Conservation (phyloP, 768 basidiomycete species). For the Mycena metata region DNA sequence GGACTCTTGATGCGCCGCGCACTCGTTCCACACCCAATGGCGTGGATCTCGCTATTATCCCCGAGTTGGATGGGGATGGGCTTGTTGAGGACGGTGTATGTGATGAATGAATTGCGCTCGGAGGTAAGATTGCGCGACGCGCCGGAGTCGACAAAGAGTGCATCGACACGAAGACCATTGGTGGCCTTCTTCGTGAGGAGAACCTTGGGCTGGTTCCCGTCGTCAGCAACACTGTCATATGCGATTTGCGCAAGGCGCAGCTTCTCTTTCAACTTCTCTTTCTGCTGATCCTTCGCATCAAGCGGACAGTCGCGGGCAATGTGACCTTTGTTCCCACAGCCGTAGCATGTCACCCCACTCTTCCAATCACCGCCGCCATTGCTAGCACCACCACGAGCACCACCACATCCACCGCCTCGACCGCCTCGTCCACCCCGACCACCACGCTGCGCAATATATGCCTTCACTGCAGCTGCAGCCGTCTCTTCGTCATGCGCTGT, state of each 20-base stretch:
- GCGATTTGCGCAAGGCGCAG: background rate
- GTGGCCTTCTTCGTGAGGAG: constrained; percentile 8
- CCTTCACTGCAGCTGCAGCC: too few species aligned
- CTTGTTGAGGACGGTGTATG: background rate
- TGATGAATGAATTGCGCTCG: background rate
- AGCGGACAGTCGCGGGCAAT: background rate
- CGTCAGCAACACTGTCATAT: background rate
- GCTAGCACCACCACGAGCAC: background rate
- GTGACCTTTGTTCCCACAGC: background rate
- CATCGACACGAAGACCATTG: background rate
- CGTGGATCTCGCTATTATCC: background rate
- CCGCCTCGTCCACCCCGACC: too few species aligned
- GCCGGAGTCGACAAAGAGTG: background rate
- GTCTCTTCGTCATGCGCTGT: too few species aligned
- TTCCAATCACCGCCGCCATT: background rate
- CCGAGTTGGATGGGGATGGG: constrained; percentile 7
- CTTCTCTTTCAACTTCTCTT: too few species aligned
- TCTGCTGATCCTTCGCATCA: background rate
- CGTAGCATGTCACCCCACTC: background rate
- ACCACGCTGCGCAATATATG: too few species aligned
- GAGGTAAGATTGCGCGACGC: background rate
- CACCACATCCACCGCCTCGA: too few species aligned
- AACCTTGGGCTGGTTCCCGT: background rate
- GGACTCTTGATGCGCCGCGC: background rate
- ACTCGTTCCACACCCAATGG: background rate